These are phyloP conservation scores for Alternaria tenuissima DNA, from an alignment of 2,329 filamentous ascomycete species.

Conservation along the genomic window DNA sequence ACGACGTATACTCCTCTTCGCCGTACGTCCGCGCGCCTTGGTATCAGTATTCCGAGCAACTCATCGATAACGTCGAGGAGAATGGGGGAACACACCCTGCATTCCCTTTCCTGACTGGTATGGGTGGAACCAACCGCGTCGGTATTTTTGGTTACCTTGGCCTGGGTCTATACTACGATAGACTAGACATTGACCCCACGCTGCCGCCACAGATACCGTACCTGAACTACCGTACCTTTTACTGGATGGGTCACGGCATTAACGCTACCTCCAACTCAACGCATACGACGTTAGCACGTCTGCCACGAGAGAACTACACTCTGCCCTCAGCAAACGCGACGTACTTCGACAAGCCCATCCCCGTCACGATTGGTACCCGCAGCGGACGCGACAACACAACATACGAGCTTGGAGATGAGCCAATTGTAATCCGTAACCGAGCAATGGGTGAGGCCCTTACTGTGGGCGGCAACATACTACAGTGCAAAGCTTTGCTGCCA, in stretches of 20 bases:
- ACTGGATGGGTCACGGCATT: slow-evolving; percentile 72
- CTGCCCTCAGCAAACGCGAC: slow-evolving; percentile 63
- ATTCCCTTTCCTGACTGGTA: slow-evolving; percentile 75
- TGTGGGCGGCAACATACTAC: slow-evolving; percentile 67
- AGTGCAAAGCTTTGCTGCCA: slow-evolving; percentile 65
- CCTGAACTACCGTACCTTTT: slow-evolving; percentile 68
- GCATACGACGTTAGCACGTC: slow-evolving; percentile 68
- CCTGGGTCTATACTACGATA: slow-evolving; percentile 66
- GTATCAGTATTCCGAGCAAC: slow-evolving; percentile 75
- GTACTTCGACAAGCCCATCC: slow-evolving; percentile 64
- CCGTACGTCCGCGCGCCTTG: slow-evolving; percentile 73
- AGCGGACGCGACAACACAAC: slow-evolving; percentile 42
- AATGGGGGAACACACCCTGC: slow-evolving; percentile 75
- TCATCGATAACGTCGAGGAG: slow-evolving; percentile 65
- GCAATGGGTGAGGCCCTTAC: slow-evolving; percentile 64
- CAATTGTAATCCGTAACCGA: slow-evolving; percentile 66
- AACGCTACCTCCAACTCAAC: slow-evolving; percentile 68
- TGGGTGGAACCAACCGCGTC: slow-evolving; percentile 73
- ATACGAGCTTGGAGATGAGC: slow-evolving; percentile 59
- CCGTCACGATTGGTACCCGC: slow-evolving; percentile 63
- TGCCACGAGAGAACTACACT: slow-evolving; percentile 49
- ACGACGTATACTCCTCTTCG: slow-evolving; percentile 68
- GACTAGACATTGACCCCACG: slow-evolving; percentile 69
- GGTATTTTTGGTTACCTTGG: slow-evolving; percentile 73
- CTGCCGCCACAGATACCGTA: slow-evolving; percentile 71